These are phyloP conservation scores for Backusella mclennaniae DNA, from an alignment of 192 early-diverging fungal genomes.

Conservation along the genomic window DNA sequence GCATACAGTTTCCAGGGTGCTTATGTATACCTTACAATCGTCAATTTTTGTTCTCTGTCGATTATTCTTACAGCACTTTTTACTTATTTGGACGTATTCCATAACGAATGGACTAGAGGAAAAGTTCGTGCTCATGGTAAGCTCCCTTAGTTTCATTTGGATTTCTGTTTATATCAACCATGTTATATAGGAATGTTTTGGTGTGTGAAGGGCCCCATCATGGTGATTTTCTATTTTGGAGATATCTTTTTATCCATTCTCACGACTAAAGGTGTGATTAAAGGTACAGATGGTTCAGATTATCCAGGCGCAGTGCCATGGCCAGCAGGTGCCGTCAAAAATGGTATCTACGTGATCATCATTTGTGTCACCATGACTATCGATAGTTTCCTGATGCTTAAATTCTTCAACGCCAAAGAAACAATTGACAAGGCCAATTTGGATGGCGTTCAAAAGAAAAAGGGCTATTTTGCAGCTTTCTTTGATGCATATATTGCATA, in stretches of 20 bases:
- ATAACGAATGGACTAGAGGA: slow-evolving; percentile 21
- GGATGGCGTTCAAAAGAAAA: neutral
- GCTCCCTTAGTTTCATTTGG: slow-evolving; percentile 8
- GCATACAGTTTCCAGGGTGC: slow-evolving; percentile 33
- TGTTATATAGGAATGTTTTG: slow-evolving; percentile 19
- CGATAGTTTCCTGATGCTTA: slow-evolving; percentile 25
- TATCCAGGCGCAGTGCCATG: slow-evolving; percentile 15
- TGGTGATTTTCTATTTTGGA: slow-evolving; percentile 31
- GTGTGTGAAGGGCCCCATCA: slow-evolving; percentile 36
- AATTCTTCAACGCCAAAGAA: slow-evolving; percentile 17
- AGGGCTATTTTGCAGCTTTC: slow-evolving; percentile 18
- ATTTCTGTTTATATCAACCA: neutral
- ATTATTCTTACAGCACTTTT: slow-evolving; percentile 35
- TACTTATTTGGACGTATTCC: slow-evolving; percentile 34
- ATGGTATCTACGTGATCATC: slow-evolving; percentile 26
- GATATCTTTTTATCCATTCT: slow-evolving; percentile 21
- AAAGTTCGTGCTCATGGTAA: slow-evolving; percentile 29
- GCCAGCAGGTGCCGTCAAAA: slow-evolving; percentile 24
- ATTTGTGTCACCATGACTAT: slow-evolving; percentile 24
- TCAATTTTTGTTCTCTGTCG: slow-evolving; percentile 35
- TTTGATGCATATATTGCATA: slow-evolving; percentile 33
- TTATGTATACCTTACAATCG: slow-evolving; percentile 34
- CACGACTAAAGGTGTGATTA: slow-evolving; percentile 15
- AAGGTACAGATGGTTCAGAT: slow-evolving; percentile 18
- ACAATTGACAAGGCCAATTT: neutral